phyloP scores from a whole-genome alignment of 2,329 filamentous ascomycete species.

The Pleoardoris graminearum region DNA sequence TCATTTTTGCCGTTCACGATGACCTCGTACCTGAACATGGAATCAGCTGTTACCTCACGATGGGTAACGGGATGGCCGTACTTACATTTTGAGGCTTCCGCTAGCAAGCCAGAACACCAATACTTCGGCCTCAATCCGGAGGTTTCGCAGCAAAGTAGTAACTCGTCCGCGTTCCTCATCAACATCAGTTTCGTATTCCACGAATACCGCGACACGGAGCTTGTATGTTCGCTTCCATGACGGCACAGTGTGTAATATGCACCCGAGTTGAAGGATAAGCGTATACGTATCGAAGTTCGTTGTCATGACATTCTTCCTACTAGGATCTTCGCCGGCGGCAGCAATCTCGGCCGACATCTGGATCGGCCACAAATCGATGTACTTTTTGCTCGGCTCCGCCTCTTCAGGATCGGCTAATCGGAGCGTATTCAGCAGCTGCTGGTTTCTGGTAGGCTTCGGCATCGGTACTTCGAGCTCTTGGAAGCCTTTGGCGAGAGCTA shows the following conservation, averaged over 20 bases:
- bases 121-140: conserved; percentile 79
- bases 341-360: conserved; percentile 88
- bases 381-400: conserved; percentile 69
- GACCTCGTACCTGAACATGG: conserved; percentile 55
- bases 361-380: conserved; percentile 88
- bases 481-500: conserved; percentile 82
- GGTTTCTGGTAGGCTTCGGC: conserved; percentile 34
- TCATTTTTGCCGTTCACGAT: conserved; percentile 71
- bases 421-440: conserved; percentile 30
- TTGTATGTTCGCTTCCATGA: conserved; percentile 75
- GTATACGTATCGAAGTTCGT: conserved; percentile 93
- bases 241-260: conserved; percentile 79
- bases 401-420: conserved; percentile 44
- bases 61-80: background rate
- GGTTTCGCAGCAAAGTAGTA: conserved; percentile 73
- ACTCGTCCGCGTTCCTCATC: conserved; percentile 76
- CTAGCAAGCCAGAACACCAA: conserved; percentile 81
- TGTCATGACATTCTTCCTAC: conserved; percentile 67
- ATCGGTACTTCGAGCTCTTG: conserved; percentile 71
- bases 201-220: conserved; percentile 80
- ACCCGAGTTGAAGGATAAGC: conserved; percentile 83
- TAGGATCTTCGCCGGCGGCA: conserved; percentile 50
- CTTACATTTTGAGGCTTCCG: conserved; percentile 67
- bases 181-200: conserved; percentile 84
- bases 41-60: background rate